Conservation (phyloP, 306 rosid species). For the Fagus crenata region DNA sequence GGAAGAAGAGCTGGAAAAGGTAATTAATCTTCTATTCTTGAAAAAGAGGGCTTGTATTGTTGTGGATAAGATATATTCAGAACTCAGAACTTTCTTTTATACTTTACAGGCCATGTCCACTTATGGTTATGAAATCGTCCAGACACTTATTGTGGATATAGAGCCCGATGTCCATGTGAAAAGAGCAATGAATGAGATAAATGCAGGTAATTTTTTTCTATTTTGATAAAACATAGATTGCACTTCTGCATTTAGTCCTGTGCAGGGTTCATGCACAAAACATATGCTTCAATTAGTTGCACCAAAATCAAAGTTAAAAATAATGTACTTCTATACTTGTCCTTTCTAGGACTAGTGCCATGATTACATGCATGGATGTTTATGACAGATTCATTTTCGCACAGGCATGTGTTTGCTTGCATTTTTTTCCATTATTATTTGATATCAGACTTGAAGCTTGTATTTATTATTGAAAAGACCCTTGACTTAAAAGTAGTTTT, state of each 20-base stretch:
- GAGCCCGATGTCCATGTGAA: conserved; percentile 63
- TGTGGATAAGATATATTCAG: not conserved
- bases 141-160: conserved; percentile 66
- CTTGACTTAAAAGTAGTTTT: too few relatives aligned
- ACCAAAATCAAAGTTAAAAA: not conserved
- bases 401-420: not conserved
- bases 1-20: conserved; percentile 72
- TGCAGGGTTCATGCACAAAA: not conserved
- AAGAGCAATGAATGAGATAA: conserved; percentile 74
- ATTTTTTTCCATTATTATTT: not conserved
- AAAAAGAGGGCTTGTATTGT: conserved; percentile 1
- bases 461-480: too few relatives aligned
- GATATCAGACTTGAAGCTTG: too few relatives aligned
- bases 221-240: not conserved
- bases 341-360: conserved; percentile 1
- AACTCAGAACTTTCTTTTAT: conserved; percentile 6
- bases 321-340: not conserved
- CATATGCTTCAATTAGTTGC: conserved; percentile 8
- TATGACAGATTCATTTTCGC: conserved; percentile 4
- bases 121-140: conserved; percentile 66
- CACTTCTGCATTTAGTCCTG: not conserved
- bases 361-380: not conserved
- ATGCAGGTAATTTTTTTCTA: conserved; percentile 52
- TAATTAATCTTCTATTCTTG: conserved; percentile 8
- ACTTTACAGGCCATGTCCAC: conserved; percentile 60